A percentile compares a stretch with the other conserved stretches of the same genome.
phyloP scores from a whole-genome alignment of 441 rosid species.

The Pelargonium cotyledonis region DNA sequence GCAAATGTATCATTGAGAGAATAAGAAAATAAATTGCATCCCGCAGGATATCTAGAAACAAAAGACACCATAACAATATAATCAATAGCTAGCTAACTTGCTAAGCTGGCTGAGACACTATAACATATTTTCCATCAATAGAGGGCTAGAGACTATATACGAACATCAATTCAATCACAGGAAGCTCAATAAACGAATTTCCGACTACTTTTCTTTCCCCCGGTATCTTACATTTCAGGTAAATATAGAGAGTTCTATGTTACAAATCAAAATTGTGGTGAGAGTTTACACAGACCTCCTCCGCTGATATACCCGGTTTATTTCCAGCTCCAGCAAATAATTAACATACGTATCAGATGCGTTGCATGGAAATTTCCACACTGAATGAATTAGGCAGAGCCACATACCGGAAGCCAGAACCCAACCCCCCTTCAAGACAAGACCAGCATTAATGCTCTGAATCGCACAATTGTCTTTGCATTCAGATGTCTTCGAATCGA shows the following conservation, averaged over 20 bases:
- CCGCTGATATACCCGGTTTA: too few species aligned
- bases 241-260: constrained; percentile 38
- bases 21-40: too few species aligned
- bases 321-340: constrained; percentile 25
- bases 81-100: too few species aligned
- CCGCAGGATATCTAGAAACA: too few species aligned
- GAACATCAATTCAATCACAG: too few species aligned
- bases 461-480: background rate
- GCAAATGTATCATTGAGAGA: too few species aligned
- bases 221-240: constrained; percentile 35
- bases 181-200: constrained; percentile 23
- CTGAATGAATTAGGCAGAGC: too few species aligned
- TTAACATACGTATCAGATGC: background rate
- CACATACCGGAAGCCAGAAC: background rate
- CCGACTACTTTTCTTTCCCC: constrained; percentile 20
- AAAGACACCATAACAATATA: too few species aligned
- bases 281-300: constrained; percentile 17
- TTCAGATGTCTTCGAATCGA: background rate
- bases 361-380: too few species aligned
- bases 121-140: too few species aligned
- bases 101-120: too few species aligned
- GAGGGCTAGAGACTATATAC: too few species aligned
- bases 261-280: constrained; percentile 58
- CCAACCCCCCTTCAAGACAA: constrained; percentile 7
- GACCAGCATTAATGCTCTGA: background rate